Conservation (phyloP, 2,329 filamentous ascomycete species). For the Sporothrix euskadiensis region DNA sequence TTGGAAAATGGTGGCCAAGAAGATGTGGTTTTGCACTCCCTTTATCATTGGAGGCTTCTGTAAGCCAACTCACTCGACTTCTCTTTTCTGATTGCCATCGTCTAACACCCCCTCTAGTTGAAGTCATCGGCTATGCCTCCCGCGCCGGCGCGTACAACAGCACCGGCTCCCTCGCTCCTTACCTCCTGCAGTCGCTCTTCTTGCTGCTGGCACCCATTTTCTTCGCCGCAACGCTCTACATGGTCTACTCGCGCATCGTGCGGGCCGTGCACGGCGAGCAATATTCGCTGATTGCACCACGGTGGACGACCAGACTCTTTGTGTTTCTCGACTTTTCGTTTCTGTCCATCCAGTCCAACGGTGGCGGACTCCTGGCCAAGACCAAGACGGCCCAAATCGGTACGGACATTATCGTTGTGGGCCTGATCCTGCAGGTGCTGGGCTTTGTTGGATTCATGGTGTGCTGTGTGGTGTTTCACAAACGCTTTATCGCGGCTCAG, state of each 20-base stretch:
- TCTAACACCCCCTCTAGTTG: conserved; percentile 15
- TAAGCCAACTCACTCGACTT: background rate
- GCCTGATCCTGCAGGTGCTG: conserved; percentile 57
- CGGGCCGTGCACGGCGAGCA: conserved; percentile 34
- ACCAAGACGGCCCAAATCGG: conserved; percentile 40
- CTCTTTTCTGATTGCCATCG: background rate
- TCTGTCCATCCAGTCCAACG: conserved; percentile 38
- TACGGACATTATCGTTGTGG: conserved; percentile 52
- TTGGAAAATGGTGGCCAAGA: conserved; percentile 11
- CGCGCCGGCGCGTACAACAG: conserved; percentile 39
- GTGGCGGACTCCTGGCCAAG: conserved; percentile 37
- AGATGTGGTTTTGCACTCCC: conserved; percentile 26
- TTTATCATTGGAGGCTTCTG: conserved; percentile 25
- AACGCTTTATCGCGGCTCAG: conserved; percentile 25
- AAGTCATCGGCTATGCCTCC: conserved; percentile 24
- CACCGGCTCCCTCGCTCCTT: conserved; percentile 42
- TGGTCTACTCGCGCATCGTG: conserved; percentile 47
- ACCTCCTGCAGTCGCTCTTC: conserved; percentile 45
- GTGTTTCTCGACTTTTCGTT: conserved; percentile 39
- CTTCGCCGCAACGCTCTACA: conserved; percentile 50
- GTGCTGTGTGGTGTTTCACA: conserved; percentile 48
- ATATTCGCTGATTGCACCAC: conserved; percentile 33
- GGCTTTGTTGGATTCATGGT: conserved; percentile 56
- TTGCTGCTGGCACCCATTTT: conserved; percentile 48
- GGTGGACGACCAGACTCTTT: conserved; percentile 40